Percentiles rank a stretch among this genome's conserved stretches.
phyloP scores from a whole-genome alignment of 2,329 filamentous ascomycete species.

The Colletotrichum agaves region DNA sequence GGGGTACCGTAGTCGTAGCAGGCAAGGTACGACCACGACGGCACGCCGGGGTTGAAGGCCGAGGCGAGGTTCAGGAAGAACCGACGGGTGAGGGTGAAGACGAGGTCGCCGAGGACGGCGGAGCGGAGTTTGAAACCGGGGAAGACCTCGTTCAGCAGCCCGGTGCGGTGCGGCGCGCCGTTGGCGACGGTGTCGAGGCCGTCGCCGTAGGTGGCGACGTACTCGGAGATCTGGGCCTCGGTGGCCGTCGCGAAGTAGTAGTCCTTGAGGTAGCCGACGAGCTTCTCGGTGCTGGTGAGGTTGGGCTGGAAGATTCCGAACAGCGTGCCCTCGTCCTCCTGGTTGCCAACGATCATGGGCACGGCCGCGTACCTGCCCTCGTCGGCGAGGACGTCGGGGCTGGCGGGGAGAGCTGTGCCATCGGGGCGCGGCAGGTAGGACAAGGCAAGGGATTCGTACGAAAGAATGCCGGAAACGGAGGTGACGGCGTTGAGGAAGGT shows the following conservation, averaged over 20 bases:
- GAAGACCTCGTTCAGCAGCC: conserved; percentile 67
- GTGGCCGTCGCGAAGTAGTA: conserved; percentile 44
- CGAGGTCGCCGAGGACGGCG: conserved; percentile 71
- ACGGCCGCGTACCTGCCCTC: conserved; percentile 65
- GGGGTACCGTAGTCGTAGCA: conserved; percentile 79
- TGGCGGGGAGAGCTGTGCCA: conserved; percentile 61
- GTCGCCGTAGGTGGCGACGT: conserved; percentile 66
- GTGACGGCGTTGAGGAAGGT: conserved; percentile 66
- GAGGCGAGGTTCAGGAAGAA: conserved; percentile 58
- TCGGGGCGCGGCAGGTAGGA: conserved; percentile 72
- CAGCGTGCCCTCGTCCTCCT: conserved; percentile 74
- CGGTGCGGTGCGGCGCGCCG: conserved; percentile 70
- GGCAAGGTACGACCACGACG: conserved; percentile 79
- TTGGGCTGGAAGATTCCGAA: conserved; percentile 70
- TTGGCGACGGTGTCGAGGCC: conserved; percentile 58
- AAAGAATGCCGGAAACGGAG: conserved; percentile 66
- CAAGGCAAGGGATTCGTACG: conserved; percentile 67
- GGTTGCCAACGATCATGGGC: conserved; percentile 71
- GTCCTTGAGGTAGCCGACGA: conserved; percentile 45
- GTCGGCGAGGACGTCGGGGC: conserved; percentile 60
- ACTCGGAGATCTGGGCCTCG: conserved; percentile 52
- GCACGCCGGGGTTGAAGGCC: conserved; percentile 62
- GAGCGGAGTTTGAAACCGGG: conserved; percentile 73
- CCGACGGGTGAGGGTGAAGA: conserved; percentile 56
- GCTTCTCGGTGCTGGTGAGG: conserved; percentile 62